Percentiles rank a stretch among this genome's conserved stretches.
Conservation (phyloP, 2,329 filamentous ascomycete genomes). For the Monilinia polystroma region DNA sequence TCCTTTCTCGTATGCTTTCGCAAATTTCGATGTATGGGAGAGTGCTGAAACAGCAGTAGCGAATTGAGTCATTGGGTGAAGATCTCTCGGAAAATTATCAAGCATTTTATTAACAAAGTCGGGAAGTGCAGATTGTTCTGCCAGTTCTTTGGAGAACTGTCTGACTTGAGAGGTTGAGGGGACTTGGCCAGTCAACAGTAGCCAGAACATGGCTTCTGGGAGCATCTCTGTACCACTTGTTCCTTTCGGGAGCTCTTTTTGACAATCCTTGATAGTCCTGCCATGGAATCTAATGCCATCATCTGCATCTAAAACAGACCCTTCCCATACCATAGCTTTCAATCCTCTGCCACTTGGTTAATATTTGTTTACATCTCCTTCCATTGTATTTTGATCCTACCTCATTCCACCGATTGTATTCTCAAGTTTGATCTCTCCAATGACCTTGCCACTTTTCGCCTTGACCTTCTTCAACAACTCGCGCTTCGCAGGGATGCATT, state of each 20-base stretch:
- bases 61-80: slow-evolving; percentile 98
- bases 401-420: slow-evolving; percentile 96
- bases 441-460: slow-evolving; percentile 73
- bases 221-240: slow-evolving; percentile 93
- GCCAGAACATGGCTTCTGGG: slow-evolving; percentile 99
- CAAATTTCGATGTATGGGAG: slow-evolving; percentile 91
- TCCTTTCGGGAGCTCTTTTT: slow-evolving; percentile 89
- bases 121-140: slow-evolving; percentile 80
- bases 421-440: slow-evolving; percentile 91
- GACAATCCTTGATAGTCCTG: slow-evolving; percentile 96
- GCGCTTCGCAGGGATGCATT: slow-evolving; percentile 85
- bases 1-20: slow-evolving; percentile 86
- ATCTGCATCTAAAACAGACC: slow-evolving; percentile 91
- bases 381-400: slow-evolving; percentile 40
- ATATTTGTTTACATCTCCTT: neutral
- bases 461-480: slow-evolving; percentile 95
- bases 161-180: slow-evolving; percentile 81
- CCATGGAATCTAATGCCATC: slow-evolving; percentile 98
- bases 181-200: slow-evolving; percentile 89
- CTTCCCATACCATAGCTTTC: slow-evolving; percentile 99
- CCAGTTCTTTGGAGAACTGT: slow-evolving; percentile 78
- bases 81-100: slow-evolving; percentile 80
- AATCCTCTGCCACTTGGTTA: slow-evolving; percentile 59
- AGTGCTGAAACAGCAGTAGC: slow-evolving; percentile 93
- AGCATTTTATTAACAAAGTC: slow-evolving; percentile 83